Percentiles rank a stretch among this genome's conserved stretches.
Conservation (phyloP, 345 rosid species). For the Brassica carinata region DNA sequence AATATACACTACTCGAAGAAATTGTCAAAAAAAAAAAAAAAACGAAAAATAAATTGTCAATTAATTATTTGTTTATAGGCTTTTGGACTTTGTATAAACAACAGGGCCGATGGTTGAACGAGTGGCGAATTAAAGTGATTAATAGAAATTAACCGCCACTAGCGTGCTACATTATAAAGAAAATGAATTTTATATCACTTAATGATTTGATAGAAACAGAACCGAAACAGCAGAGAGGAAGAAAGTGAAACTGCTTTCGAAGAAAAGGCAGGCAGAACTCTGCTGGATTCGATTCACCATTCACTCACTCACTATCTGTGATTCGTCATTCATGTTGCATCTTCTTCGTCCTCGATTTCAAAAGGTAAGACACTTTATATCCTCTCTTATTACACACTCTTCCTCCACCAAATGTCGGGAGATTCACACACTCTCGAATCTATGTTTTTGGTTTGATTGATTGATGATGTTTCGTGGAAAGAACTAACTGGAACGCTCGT, state of each 20-base stretch:
- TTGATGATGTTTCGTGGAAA: background rate
- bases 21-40: constrained; percentile 4
- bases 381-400: background rate
- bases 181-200: background rate
- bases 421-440: constrained; percentile 10
- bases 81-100: constrained; percentile 16
- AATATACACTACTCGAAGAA: background rate
- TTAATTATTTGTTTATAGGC: background rate
- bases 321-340: background rate
- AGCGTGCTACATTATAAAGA: background rate
- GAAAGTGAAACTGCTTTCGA: constrained; percentile 39
- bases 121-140: background rate
- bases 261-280: constrained; percentile 16
- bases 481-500: background rate
- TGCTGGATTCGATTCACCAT: constrained; percentile 29
- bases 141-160: constrained; percentile 26
- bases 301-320: background rate
- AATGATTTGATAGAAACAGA: constrained; percentile 38
- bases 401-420: constrained; percentile 31
- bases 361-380: constrained; percentile 3
- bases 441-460: background rate
- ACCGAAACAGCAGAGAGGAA: background rate
- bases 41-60: constrained; percentile 18
- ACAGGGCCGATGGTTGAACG: no score
- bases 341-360: background rate